Evolutionary conservation across 495 filamentous ascomycete species (phyloP), one percentile per base, ranked within the genome.

Genomic region (Hypoxylon cercidicola): DNA sequence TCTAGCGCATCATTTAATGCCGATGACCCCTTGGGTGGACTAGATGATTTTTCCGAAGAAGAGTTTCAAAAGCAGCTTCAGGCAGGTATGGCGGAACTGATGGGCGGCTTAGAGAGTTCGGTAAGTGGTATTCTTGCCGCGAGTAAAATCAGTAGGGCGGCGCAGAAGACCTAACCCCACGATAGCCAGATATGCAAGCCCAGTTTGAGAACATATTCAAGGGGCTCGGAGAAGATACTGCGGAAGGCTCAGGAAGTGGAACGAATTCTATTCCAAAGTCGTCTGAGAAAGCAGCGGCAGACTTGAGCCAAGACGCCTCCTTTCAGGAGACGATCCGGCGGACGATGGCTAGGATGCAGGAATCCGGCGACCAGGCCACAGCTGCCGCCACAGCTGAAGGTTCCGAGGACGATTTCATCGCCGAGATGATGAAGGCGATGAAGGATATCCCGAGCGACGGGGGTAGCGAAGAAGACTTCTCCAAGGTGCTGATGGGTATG

Each of bases 321-420:
- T 99, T 99, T 75, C 92, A 93, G 73, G 91, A 95, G 55, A 93
- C 91, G 4, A 98, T 99, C 69, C 85, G 87, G 45, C 85, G 85
- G 53, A 97, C 94, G 0, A 96, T 97, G 88, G 89, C 96, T 76
- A 89, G 95, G 30, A 97, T 99, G 91, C 90, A 95, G 63, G 81
- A 85, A 35, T 95, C 91, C 0, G 91, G 89, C 4, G 89, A 93
- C 23, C 85, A 91, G 63, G 93, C 95, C 11, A 89, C 87, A 0
- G 90, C 90, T 8, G 91, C 93, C 0, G 91, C 90, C 1, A 79
- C 88, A 4, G 84, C 89, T 19, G 87, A 88, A 47, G 78, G 85
- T 8, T 79, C 85, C 0, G 71, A 74, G 49, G 91, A 96, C 61
- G 93, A 96, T 73, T 85, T 97, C 69, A 77, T 97, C 11, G 86